Evolutionary conservation across 495 filamentous ascomycete species (phyloP).

Genomic region (Peziza echinospora): DNA sequence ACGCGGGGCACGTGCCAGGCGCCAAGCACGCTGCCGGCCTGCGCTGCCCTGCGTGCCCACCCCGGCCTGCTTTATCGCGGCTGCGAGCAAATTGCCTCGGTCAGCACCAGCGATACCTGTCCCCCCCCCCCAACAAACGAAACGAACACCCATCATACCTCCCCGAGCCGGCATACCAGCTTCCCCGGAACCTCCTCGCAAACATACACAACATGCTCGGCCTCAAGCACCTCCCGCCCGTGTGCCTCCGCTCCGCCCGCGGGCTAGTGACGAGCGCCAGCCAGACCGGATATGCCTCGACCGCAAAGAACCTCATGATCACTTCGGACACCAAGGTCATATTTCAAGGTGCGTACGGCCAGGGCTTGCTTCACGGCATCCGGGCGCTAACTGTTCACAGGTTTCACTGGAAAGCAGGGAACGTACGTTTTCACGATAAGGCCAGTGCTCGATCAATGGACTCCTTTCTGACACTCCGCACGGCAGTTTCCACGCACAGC

Average conservation of each 20-base stretch:
- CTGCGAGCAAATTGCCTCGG: too few relatives aligned
- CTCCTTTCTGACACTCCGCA: too few relatives aligned
- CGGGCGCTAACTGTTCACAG: slow-evolving; percentile 5
- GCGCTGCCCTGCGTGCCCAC: too few relatives aligned
- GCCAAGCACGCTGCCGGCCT: too few relatives aligned
- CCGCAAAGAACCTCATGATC: slow-evolving; percentile 78
- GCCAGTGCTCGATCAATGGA: too few relatives aligned
- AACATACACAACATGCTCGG: slow-evolving; percentile 17
- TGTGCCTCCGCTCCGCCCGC: slow-evolving; percentile 30
- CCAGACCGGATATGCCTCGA: slow-evolving; percentile 51
- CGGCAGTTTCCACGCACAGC: slow-evolving; percentile 78
- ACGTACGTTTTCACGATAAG: slow-evolving; percentile 46
- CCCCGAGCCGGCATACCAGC: too few relatives aligned
- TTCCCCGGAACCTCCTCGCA: too few relatives aligned
- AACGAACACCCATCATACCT: too few relatives aligned
- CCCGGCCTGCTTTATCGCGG: too few relatives aligned
- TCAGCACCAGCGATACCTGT: too few relatives aligned
- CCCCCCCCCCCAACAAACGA: too few relatives aligned
- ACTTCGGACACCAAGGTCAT: slow-evolving; percentile 80
- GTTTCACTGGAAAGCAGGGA: slow-evolving; percentile 94
- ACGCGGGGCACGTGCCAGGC: too few relatives aligned
- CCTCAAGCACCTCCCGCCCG: slow-evolving; percentile 25
- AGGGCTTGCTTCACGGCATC: background rate
- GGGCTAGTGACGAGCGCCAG: slow-evolving; percentile 39
- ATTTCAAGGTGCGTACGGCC: slow-evolving; percentile 45